These are phyloP conservation scores for Botrytis fabae DNA, from an alignment of 2,329 filamentous ascomycete species.

Conservation along the genomic window DNA sequence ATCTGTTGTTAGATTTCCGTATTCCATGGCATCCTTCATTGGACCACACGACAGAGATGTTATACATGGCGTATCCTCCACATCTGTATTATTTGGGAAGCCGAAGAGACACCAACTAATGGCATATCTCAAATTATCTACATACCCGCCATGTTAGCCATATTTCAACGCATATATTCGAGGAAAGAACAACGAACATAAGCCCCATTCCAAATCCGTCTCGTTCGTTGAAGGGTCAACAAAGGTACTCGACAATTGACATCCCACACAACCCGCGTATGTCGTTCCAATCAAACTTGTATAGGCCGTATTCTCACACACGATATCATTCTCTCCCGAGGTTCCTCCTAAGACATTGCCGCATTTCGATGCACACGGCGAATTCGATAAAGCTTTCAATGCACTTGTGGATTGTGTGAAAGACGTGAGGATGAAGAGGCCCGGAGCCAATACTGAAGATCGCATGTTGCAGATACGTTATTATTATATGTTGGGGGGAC, in stretches of 20 bases:
- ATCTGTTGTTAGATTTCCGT: constrained; percentile 50
- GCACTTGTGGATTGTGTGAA: constrained; percentile 28
- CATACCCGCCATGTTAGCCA: neutral
- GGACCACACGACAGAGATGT: constrained; percentile 58
- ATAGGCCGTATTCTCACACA: constrained; percentile 31
- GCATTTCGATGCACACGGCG: constrained; percentile 38
- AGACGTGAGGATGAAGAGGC: constrained; percentile 32
- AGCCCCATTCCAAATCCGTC: constrained; percentile 54
- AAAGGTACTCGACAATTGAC: constrained; percentile 48
- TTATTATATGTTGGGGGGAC: constrained; percentile 8
- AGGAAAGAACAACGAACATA: constrained; percentile 50
- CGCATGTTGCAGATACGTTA: constrained; percentile 31
- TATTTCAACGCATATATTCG: neutral
- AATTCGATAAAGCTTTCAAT: constrained; percentile 31
- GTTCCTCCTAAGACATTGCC: constrained; percentile 38
- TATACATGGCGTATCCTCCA: constrained; percentile 47
- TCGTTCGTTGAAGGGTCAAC: constrained; percentile 43
- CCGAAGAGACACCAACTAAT: constrained; percentile 58
- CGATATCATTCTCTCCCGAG: constrained; percentile 34
- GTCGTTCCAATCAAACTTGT: constrained; percentile 26
- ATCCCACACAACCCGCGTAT: constrained; percentile 35
- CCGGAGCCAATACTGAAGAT: constrained; percentile 23
- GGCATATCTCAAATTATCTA: constrained; percentile 60
- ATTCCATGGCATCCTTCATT: constrained; percentile 50
- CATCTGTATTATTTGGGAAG: constrained; percentile 46